Evolutionary conservation across 2,329 filamentous ascomycete species (phyloP).

Genomic region (Diaporthe nobilis): DNA sequence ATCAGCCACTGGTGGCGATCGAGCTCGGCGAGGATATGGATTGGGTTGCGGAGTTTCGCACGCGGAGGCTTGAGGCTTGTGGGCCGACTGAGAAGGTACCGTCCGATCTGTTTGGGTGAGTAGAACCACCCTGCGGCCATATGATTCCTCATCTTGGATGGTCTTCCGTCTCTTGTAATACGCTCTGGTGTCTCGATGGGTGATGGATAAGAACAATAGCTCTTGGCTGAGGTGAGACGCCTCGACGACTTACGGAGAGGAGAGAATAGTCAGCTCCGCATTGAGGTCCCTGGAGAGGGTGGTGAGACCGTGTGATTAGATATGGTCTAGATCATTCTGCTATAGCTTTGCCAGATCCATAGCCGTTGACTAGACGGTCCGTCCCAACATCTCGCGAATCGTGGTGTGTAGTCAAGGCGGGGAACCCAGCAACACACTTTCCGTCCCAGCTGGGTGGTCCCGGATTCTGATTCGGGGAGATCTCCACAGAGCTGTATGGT

Average conservation of each 20-base stretch:
- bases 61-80: constrained; percentile 20
- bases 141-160: neutral
- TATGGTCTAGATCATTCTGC: neutral
- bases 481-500: neutral
- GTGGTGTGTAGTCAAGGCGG: constrained; percentile 7
- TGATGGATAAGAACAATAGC: neutral
- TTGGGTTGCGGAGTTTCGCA: constrained; percentile 20
- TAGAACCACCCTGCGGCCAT: constrained; percentile 28
- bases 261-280: neutral
- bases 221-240: neutral
- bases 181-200: too few species aligned
- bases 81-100: neutral
- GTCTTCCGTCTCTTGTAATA: too few species aligned
- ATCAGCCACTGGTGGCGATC: constrained; percentile 28
- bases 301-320: neutral
- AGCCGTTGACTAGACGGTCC: neutral
- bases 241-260: neutral
- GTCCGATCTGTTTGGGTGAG: constrained; percentile 9
- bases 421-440: constrained; percentile 7
- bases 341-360: neutral
- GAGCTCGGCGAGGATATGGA: constrained; percentile 10
- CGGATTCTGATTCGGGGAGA: neutral
- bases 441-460: neutral
- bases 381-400: constrained; percentile 12
- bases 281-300: neutral